phyloP scores from a whole-genome alignment of 1,139 yeast genomes.

The Kurtzmaniella quercitrusa region DNA sequence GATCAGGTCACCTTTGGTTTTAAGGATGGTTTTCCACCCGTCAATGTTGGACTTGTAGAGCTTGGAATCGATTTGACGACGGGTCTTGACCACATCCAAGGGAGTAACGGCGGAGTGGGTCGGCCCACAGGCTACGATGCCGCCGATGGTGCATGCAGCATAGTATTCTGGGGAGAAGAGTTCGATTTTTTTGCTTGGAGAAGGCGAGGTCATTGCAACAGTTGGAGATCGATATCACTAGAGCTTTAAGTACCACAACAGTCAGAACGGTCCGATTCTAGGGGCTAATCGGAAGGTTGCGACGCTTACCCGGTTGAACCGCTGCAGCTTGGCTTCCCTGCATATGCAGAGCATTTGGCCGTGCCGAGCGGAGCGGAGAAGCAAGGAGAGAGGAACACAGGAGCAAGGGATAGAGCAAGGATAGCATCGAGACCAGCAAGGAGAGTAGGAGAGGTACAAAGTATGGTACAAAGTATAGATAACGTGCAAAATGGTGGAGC shows the following conservation, averaged over 20 bases:
- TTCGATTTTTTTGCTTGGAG: slow-evolving; percentile 29
- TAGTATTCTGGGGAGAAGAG: slow-evolving; percentile 70
- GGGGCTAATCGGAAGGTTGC: background rate
- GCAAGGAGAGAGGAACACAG: too few species aligned
- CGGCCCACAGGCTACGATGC: slow-evolving; percentile 90
- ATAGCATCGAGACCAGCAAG: too few species aligned
- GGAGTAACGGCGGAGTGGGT: slow-evolving; percentile 94
- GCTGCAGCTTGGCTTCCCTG: background rate
- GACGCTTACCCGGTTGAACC: background rate
- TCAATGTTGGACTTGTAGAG: slow-evolving; percentile 71
- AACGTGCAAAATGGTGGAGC: too few species aligned
- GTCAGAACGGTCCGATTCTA: too few species aligned
- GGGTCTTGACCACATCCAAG: slow-evolving; percentile 85
- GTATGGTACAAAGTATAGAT: too few species aligned
- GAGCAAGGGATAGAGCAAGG: too few species aligned
- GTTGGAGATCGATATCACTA: too few species aligned
- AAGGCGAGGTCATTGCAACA: background rate
- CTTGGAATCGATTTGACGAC: slow-evolving; percentile 76
- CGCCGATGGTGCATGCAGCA: slow-evolving; percentile 84
- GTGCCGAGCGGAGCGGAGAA: background rate
- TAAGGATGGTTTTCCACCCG: slow-evolving; percentile 73
- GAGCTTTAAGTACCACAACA: too few species aligned
- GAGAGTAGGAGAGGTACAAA: too few species aligned
- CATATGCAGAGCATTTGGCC: background rate
- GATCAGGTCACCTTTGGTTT: slow-evolving; percentile 72